Conservation (phyloP, 345 rosid species). For the Melaleuca alternifolia region DNA sequence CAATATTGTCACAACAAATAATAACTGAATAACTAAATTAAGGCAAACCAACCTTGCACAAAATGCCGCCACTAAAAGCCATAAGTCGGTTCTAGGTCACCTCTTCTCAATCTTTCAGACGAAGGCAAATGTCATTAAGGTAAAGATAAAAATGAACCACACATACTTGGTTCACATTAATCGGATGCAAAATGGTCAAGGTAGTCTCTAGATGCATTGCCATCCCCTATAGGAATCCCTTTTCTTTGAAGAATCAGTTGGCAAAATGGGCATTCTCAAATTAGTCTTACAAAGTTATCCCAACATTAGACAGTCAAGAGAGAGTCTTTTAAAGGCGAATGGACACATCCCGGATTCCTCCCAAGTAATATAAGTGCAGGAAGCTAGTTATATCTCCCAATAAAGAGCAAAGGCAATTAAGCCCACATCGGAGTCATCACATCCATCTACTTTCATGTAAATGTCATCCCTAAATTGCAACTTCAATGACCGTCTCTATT, state of each 20-base stretch:
- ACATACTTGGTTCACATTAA: neutral
- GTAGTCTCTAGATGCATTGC: conserved; percentile 80
- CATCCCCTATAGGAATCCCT: conserved; percentile 92
- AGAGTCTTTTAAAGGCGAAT: neutral
- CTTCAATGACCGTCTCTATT: too few relatives aligned
- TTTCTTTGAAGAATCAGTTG: conserved; percentile 78
- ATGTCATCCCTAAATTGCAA: too few relatives aligned
- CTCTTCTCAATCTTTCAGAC: conserved; percentile 76
- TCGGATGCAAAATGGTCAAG: conserved; percentile 48
- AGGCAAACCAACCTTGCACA: conserved; percentile 59
- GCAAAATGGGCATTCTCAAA: neutral
- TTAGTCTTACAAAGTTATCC: neutral
- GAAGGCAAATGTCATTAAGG: conserved; percentile 18
- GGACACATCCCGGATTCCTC: neutral
- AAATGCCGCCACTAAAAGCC: conserved; percentile 99
- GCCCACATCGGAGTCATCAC: neutral
- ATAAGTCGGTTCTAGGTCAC: conserved; percentile 87
- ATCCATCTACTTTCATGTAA: too few relatives aligned
- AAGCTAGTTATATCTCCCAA: neutral
- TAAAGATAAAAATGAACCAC: neutral
- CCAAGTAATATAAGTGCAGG: neutral
- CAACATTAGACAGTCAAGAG: neutral
- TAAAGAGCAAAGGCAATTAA: neutral
- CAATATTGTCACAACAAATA: neutral
- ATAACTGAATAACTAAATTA: neutral